Evolutionary conservation across 1,284 basidiomycete genomes (phyloP), one percentile per base, ranked within the genome.

Genomic region (Heterobasidion irregulare): DNA sequence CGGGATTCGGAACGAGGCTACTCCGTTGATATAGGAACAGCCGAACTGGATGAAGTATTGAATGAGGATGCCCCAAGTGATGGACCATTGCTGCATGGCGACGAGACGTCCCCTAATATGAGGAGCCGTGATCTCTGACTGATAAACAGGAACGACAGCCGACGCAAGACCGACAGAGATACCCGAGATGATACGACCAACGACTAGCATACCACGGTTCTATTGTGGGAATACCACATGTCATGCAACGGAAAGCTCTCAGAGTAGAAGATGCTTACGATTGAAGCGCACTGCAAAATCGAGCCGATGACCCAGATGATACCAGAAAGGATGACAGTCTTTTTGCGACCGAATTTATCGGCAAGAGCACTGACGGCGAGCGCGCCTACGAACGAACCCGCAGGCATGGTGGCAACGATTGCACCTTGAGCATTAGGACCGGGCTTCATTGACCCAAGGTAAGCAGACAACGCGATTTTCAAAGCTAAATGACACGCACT

Each of bases 21-120:
- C 72, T 41, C 86, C 83, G 33, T 83, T 65, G 65, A 89, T 83
- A 66, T 87, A 86, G 1, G 84, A 86, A 66, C 83, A 88, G 4
- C 84, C 86, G 59, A 86, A 86, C 63, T 86, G 78, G 59, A 87
- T 75, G 66, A 89, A 87, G 70, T 86, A 86, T 59, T 87, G 84
- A 50, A 89, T 68, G 56, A 88, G 74, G 62, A 88, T 86, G 68
- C 84, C 86, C 83, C 84, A 86, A 0, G 86, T 87, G 63, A 86
- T 87, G 7, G 83, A 79, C 75, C 86, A 89, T 74, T 90, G 88
- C 64, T 91, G 87, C 57, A 90, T 70, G 6, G 87, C 82, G 45
- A 90, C 84, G 59, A 89, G 76, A 38, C 86, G 82, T 43, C 88
- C 88, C 63, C 89, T 84, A 62, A 89, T 84, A 16, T 75, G 66